phyloP scores from a whole-genome alignment of 306 rosid species.

The Mucuna pruriens region DNA sequence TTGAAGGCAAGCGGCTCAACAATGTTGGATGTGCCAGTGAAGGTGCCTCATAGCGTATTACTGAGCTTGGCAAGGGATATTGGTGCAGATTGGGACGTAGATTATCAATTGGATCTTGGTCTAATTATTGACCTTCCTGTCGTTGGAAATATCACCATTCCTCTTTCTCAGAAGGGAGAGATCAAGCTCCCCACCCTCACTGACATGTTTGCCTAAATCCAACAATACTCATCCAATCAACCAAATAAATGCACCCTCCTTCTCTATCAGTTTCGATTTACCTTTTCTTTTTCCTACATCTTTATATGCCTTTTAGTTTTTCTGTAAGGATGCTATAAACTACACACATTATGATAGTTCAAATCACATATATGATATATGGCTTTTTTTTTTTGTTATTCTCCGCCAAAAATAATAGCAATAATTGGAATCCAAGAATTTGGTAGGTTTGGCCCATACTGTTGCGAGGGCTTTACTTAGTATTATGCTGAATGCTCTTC shows the following conservation, averaged over 20 bases:
- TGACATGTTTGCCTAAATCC: conserved; percentile 45
- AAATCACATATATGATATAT: neutral
- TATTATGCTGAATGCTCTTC: no score
- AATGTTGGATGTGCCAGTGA: conserved; percentile 62
- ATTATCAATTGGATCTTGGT: conserved; percentile 65
- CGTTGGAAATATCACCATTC: conserved; percentile 78
- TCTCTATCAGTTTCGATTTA: neutral
- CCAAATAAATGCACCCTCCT: neutral
- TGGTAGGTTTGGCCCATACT: no score
- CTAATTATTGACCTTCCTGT: conserved; percentile 77
- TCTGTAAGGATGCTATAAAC: neutral
- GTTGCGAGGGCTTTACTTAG: no score
- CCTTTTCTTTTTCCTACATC: neutral
- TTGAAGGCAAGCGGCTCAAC: conserved; percentile 64
- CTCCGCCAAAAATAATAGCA: no score
- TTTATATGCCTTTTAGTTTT: neutral
- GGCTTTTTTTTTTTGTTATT: no score
- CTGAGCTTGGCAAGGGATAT: conserved; percentile 68
- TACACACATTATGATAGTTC: neutral
- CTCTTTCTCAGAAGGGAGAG: conserved; percentile 80
- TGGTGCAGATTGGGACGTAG: conserved; percentile 85
- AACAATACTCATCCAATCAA: neutral
- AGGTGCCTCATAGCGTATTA: conserved; percentile 66
- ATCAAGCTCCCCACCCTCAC: conserved; percentile 77
- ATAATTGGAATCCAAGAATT: no score